A percentile compares a stretch with the other conserved stretches of the same genome.
These are phyloP conservation scores for Neurospora sp. DNA, from an alignment of 495 filamentous ascomycete genomes.

Conservation along the genomic window DNA sequence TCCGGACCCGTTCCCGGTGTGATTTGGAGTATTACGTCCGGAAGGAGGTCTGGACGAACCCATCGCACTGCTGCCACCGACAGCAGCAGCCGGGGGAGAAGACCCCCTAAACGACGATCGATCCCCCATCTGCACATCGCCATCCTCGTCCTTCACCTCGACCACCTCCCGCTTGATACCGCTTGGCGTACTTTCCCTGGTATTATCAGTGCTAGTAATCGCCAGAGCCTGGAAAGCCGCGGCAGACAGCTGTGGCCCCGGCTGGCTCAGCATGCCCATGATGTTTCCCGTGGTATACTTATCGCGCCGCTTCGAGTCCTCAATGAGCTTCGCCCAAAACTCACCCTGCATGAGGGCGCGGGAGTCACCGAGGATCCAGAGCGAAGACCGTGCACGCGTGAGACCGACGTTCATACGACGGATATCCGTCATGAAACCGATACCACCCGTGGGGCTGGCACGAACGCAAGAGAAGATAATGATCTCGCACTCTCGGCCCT, in stretches of 20 bases:
- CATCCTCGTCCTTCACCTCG: background rate
- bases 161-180: background rate
- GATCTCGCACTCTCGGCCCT: conserved; percentile 91
- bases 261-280: conserved; percentile 30
- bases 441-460: conserved; percentile 75
- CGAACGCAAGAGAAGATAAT: conserved; percentile 99
- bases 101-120: background rate
- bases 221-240: conserved; percentile 7
- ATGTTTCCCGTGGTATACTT: conserved; percentile 67
- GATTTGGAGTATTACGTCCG: background rate
- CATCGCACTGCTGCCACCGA: background rate
- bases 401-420: conserved; percentile 99
- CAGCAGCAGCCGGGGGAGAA: background rate
- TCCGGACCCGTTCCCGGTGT: background rate
- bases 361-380: conserved; percentile 93
- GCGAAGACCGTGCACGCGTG: conserved; percentile 86
- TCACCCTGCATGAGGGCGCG: conserved; percentile 73
- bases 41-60: background rate
- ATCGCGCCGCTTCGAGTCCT: conserved; percentile 63
- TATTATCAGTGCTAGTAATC: background rate
- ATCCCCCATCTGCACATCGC: conserved; percentile 22
- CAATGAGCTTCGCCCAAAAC: conserved; percentile 78
- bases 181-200: background rate
- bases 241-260: conserved; percentile 14
- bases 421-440: conserved; percentile 96